phyloP scores from a whole-genome alignment of 169 alveolate species.

The Plasmodium blacklocki region DNA sequence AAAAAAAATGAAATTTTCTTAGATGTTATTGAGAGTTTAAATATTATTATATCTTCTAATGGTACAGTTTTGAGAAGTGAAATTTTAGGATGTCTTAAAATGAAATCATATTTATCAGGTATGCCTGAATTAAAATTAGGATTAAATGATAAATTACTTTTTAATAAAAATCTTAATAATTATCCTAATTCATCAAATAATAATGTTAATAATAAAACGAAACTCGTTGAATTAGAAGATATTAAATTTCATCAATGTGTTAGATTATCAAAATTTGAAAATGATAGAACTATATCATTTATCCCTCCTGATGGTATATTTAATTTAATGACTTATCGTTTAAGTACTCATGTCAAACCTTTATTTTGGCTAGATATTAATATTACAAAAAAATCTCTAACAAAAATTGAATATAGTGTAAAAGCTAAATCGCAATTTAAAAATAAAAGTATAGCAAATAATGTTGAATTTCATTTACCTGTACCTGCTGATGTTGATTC shows the following conservation, averaged over 20 bases:
- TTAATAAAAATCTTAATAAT: slow-evolving; percentile 80
- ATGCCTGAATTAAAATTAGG: slow-evolving; percentile 99
- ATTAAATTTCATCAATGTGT: slow-evolving; percentile 99
- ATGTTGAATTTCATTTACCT: slow-evolving; percentile 97
- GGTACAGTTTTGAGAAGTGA: slow-evolving; percentile 97
- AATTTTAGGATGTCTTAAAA: slow-evolving; percentile 96
- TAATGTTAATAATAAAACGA: slow-evolving; percentile 78
- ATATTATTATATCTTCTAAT: slow-evolving; percentile 89
- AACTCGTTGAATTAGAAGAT: slow-evolving; percentile 98
- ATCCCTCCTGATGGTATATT: slow-evolving; percentile 99
- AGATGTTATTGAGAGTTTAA: slow-evolving; percentile 98
- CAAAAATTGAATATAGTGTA: slow-evolving; percentile 95
- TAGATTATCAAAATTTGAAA: slow-evolving; percentile 86
- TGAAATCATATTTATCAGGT: slow-evolving; percentile 97
- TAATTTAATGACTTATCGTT: slow-evolving; percentile 98
- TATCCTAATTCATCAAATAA: slow-evolving; percentile 20
- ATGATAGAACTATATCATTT: slow-evolving; percentile 97
- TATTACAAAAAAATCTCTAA: slow-evolving; percentile 92
- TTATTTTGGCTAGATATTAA: slow-evolving; percentile 96
- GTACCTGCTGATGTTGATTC: slow-evolving; percentile 99
- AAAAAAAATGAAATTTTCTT: slow-evolving; percentile 98
- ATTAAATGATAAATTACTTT: slow-evolving; percentile 95
- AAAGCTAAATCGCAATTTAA: slow-evolving; percentile 94
- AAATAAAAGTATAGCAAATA: slow-evolving; percentile 96
- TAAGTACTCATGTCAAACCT: slow-evolving; percentile 96